phyloP scores from a whole-genome alignment of 129 eudicot genomes.

The sunflower (Helianthus annuus) region HanXRQr2.0-SUNRISE NC_035445.2:119235981-119236480 shows the following conservation, averaged over 20 bases:
- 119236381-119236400: constrained; percentile 3
- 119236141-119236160: neutral
- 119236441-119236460: too few relatives aligned
- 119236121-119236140: neutral
- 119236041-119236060: constrained; percentile 8
- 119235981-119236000: too few relatives aligned
- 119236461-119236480: too few relatives aligned
- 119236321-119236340: constrained; percentile 68
- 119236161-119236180: constrained; percentile 26
- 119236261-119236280: constrained; percentile 69
- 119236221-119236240: constrained; percentile 74
- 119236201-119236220: constrained; percentile 69
- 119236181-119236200: constrained; percentile 77
- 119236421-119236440: too few relatives aligned
- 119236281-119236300: constrained; percentile 77
- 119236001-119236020: too few relatives aligned
- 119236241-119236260: constrained; percentile 50
- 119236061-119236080: neutral
- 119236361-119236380: constrained; percentile 47
- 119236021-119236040: too few relatives aligned
- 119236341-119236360: constrained; percentile 61
- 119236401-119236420: too few relatives aligned
- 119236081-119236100: constrained; percentile 10
- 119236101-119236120: neutral
- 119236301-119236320: constrained; percentile 75